Percentiles rank a stretch among this genome's conserved stretches.
Evolutionary conservation across 495 filamentous ascomycete species (phyloP).

Genomic region (Neurospora hispaniola): DNA sequence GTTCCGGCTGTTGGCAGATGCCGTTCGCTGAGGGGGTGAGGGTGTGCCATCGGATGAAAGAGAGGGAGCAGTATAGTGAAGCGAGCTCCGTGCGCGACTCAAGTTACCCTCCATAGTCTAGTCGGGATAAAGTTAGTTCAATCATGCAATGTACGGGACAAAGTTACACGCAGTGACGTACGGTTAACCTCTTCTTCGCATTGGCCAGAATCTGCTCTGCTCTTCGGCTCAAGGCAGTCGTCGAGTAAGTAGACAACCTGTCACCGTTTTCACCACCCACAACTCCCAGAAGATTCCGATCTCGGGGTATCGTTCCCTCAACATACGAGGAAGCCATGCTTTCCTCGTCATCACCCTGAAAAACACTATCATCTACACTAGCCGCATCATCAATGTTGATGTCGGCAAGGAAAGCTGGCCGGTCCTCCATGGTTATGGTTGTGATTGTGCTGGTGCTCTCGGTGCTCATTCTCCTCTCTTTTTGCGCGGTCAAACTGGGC

Average conservation of each 20-base stretch:
- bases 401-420: constrained; percentile 36
- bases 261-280: constrained; percentile 21
- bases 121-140: not conserved
- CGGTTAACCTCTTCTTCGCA: constrained; percentile 77
- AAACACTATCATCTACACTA: constrained; percentile 46
- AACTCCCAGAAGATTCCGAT: constrained; percentile 12
- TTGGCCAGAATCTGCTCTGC: constrained; percentile 85
- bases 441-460: constrained; percentile 43
- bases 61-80: constrained; percentile 49
- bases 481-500: constrained; percentile 18
- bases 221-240: constrained; percentile 63
- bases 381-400: constrained; percentile 48
- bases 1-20: constrained; percentile 19
- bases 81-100: constrained; percentile 62
- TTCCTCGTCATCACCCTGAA: constrained; percentile 50
- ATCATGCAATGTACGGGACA: not conserved
- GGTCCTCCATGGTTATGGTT: constrained; percentile 35
- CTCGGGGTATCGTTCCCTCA: constrained; percentile 24
- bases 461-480: constrained; percentile 30
- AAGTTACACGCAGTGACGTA: constrained; percentile 32
- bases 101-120: constrained; percentile 91
- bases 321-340: constrained; percentile 42
- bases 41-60: constrained; percentile 42
- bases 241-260: constrained; percentile 42
- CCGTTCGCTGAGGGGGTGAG: constrained; percentile 31